A percentile compares a stretch with the other conserved stretches of the same genome.
Conservation (phyloP, 129 eudicot genomes). For the Oenanthe sinensis region DNA sequence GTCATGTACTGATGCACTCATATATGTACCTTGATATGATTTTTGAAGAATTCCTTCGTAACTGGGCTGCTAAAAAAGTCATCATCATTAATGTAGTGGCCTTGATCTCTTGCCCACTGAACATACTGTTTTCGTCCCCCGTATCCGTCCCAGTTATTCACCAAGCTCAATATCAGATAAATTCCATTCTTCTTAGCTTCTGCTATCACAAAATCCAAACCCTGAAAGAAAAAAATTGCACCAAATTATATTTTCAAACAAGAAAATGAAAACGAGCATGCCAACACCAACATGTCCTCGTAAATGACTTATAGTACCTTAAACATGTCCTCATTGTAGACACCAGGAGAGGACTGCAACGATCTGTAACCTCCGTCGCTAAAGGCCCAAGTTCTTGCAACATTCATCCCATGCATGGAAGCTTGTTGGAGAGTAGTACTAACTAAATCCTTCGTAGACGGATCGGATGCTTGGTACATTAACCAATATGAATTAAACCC, state of each 20-base stretch:
- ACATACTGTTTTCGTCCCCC: conserved; percentile 20
- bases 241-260: not conserved
- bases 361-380: conserved; percentile 33
- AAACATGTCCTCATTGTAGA: conserved; percentile 36
- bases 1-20: no score
- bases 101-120: conserved; percentile 18
- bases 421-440: conserved; percentile 24
- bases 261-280: not conserved
- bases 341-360: conserved; percentile 34
- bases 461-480: conserved; percentile 40
- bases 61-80: conserved; percentile 13
- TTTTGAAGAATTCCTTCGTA: conserved; percentile 6
- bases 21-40: conserved; percentile 9
- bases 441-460: conserved; percentile 29
- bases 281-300: not conserved
- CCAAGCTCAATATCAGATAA: conserved; percentile 11
- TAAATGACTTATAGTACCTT: conserved; percentile 14
- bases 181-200: conserved; percentile 15
- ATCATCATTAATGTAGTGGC: conserved; percentile 12
- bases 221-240: conserved; percentile 12
- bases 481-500: conserved; percentile 57
- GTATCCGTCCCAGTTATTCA: conserved; percentile 8
- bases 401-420: conserved; percentile 39
- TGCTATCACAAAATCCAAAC: conserved; percentile 17
- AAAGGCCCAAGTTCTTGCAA: conserved; percentile 56